Conservation (phyloP, 139 green algal species). For the Protoeuglena noctilucae region DNA sequence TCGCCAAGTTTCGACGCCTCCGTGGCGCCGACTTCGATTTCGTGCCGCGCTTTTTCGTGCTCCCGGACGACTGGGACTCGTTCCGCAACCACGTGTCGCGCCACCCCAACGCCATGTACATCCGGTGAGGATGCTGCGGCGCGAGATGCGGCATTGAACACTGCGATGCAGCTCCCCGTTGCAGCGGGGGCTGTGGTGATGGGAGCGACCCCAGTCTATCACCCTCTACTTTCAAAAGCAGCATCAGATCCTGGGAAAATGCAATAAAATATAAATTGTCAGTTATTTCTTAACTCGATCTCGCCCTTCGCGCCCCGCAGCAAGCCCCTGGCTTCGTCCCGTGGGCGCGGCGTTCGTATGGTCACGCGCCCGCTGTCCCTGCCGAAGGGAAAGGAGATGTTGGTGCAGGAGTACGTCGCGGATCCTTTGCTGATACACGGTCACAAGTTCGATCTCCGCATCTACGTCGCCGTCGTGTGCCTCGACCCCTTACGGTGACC, state of each 20-base stretch:
- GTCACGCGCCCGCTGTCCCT: constrained; percentile 6
- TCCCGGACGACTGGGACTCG: constrained; percentile 10
- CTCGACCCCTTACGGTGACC: constrained; percentile 5
- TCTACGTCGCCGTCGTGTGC: constrained; percentile 7
- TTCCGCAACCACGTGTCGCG: constrained; percentile 3
- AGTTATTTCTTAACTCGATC: no score
- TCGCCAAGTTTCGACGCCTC: constrained; percentile 7
- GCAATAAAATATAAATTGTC: no score
- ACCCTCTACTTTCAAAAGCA: no score
- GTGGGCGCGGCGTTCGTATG: constrained; percentile 13
- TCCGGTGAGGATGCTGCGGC: no score
- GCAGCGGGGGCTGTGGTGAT: no score
- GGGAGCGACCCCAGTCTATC: no score
- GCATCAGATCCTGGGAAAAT: no score
- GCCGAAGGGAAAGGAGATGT: constrained; percentile 9
- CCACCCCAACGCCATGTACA: constrained; percentile 14
- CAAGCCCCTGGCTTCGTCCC: no score
- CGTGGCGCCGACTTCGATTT: constrained; percentile 14
- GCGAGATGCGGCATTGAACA: no score
- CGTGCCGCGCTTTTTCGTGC: constrained; percentile 9
- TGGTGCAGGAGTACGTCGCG: constrained; percentile 16
- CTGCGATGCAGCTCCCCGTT: no score
- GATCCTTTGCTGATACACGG: constrained; percentile 13
- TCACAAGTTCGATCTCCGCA: constrained; percentile 19
- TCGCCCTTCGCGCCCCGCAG: no score